Percentiles rank a stretch among this genome's conserved stretches.
Conservation (phyloP, 208 protist species). For the Crithidia sp. region DNA sequence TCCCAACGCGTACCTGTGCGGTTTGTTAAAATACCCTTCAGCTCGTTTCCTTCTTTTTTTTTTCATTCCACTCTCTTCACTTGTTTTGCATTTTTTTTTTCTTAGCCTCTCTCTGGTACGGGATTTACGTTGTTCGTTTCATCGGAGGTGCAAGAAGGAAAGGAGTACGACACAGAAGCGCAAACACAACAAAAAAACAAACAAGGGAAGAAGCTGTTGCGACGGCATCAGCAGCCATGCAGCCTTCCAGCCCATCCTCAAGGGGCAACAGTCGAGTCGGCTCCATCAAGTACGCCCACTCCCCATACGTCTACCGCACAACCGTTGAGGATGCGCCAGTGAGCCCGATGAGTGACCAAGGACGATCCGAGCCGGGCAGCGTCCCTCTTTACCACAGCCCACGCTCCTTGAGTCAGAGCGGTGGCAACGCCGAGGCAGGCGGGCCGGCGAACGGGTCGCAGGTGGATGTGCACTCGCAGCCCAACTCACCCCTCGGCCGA, state of each 20-base stretch:
- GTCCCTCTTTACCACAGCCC: slow-evolving; percentile 20
- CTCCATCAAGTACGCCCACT: slow-evolving; percentile 40
- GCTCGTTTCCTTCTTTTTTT: no score
- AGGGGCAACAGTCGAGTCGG: slow-evolving; percentile 14
- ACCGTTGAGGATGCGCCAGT: slow-evolving; percentile 22
- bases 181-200: no score
- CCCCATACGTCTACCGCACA: slow-evolving; percentile 37
- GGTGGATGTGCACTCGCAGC: slow-evolving; percentile 15
- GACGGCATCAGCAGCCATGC: background rate
- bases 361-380: background rate
- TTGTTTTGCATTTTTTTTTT: no score
- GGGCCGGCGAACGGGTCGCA: background rate
- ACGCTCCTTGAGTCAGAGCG: slow-evolving; percentile 12
- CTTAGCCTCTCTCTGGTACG: no score
- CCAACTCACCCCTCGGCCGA: slow-evolving; percentile 18
- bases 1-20: no score
- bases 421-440: background rate
- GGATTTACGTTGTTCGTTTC: no score
- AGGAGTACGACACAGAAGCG: no score
- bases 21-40: no score
- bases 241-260: slow-evolving; percentile 7
- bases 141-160: no score
- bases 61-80: no score
- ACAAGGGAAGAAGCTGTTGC: no score
- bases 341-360: slow-evolving; percentile 22